phyloP scores from a whole-genome alignment of 257 asterid species.

The Penstemon barbatus region DNA sequence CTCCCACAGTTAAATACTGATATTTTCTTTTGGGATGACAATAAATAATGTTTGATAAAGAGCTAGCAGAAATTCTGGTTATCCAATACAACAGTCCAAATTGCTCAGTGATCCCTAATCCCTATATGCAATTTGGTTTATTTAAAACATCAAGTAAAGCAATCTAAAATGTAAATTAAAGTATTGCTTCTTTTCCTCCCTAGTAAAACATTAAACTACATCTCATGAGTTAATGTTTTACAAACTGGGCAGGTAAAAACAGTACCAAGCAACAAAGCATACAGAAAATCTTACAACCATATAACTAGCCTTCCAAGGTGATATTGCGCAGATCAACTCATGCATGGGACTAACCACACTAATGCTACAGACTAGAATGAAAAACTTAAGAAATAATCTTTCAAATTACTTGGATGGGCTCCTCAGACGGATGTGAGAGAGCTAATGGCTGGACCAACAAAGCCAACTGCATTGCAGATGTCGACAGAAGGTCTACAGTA shows the following conservation, averaged over 20 bases:
- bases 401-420: constrained; percentile 80
- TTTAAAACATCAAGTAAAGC: neutral
- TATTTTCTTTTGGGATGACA: neutral
- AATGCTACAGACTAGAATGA: constrained; percentile 14
- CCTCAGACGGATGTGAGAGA: constrained; percentile 96
- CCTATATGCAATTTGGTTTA: neutral
- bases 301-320: neutral
- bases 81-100: neutral
- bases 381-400: constrained; percentile 2
- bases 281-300: neutral
- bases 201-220: neutral
- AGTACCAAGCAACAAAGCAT: neutral
- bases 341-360: neutral
- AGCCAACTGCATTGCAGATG: constrained; percentile 96
- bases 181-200: neutral
- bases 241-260: neutral
- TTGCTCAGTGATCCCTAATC: neutral
- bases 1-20: neutral
- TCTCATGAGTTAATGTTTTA: neutral
- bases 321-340: neutral
- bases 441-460: constrained; percentile 97
- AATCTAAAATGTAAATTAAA: neutral
- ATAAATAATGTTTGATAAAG: neutral
- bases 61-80: neutral
- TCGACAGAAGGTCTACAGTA: constrained; percentile 86